phyloP scores from a whole-genome alignment of 257 asterid genomes.

The Striga asiatica region DNA sequence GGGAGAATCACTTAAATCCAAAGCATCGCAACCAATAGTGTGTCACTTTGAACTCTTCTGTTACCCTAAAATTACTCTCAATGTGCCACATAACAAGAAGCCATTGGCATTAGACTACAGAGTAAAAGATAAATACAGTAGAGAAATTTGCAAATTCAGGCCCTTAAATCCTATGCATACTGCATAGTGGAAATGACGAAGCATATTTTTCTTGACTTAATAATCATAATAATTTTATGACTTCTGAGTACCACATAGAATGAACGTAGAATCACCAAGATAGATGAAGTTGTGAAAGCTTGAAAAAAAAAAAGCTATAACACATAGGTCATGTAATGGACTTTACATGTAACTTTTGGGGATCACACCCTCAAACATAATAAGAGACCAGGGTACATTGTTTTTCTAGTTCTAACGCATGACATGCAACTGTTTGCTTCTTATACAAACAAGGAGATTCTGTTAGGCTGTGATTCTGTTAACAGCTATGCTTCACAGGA shows the following conservation, averaged over 20 bases:
- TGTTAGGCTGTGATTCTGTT: not conserved
- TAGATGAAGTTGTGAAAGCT: too few species aligned
- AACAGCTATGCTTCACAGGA: not conserved
- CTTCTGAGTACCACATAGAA: not conserved
- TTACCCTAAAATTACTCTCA: constrained; percentile 5
- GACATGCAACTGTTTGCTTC: constrained; percentile 3
- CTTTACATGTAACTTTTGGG: constrained; percentile 6
- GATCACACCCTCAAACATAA: constrained; percentile 9
- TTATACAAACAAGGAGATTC: not conserved
- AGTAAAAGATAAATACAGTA: constrained; percentile 3
- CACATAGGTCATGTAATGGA: not conserved
- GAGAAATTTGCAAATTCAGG: not conserved
- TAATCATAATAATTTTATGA: not conserved
- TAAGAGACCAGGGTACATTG: not conserved
- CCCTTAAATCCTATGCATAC: too few species aligned
- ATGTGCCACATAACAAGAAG: constrained; percentile 2
- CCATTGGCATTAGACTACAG: not conserved
- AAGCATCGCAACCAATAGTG: constrained; percentile 11
- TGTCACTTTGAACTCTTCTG: not conserved
- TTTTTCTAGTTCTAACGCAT: not conserved
- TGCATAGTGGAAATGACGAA: constrained; percentile 5
- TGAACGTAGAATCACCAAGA: constrained; percentile 11
- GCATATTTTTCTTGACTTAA: not conserved
- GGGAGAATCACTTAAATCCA: not conserved
- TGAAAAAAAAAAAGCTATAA: constrained; percentile 3